A percentile compares a stretch with the other conserved stretches of the same genome.
These are phyloP conservation scores for Neoboletus magnificus DNA, from an alignment of 768 basidiomycete species.

Conservation along the genomic window DNA sequence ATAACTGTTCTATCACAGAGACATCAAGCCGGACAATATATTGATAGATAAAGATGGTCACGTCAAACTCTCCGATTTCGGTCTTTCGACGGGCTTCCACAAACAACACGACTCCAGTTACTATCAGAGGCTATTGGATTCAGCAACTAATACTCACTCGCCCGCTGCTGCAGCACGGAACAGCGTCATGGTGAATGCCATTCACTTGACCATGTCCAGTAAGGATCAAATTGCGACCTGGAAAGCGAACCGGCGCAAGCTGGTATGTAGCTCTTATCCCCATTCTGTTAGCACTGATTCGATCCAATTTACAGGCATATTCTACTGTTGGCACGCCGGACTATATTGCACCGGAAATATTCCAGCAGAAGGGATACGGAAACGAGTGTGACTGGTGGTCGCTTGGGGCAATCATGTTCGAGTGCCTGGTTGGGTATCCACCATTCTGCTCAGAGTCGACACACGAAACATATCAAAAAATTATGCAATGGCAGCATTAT, in stretches of 20 bases:
- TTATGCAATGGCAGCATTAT: constrained; percentile 89
- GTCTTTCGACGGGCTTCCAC: constrained; percentile 98
- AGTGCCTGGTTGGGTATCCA: constrained; percentile 95
- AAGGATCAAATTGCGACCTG: constrained; percentile 96
- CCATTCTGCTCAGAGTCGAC: constrained; percentile 96
- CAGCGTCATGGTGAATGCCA: constrained; percentile 96
- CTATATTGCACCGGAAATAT: constrained; percentile 96
- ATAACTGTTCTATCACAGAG: constrained; percentile 45
- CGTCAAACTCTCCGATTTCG: constrained; percentile 97
- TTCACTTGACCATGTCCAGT: constrained; percentile 91
- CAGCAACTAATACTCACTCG: constrained; percentile 45
- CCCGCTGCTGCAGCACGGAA: constrained; percentile 61
- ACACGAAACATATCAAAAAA: constrained; percentile 97
- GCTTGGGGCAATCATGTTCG: constrained; percentile 97
- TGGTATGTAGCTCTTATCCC: constrained; percentile 49
- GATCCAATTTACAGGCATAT: constrained; percentile 62
- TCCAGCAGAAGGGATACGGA: constrained; percentile 94
- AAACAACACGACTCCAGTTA: constrained; percentile 96
- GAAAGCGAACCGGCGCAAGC: constrained; percentile 96
- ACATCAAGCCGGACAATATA: constrained; percentile 99
- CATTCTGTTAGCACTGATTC: not conserved
- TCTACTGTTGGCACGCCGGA: constrained; percentile 98
- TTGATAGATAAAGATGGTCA: constrained; percentile 90
- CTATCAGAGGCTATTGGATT: constrained; percentile 85
- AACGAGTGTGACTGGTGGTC: constrained; percentile 99